Percentiles rank a stretch among this genome's conserved stretches.
Conservation (phyloP, 2,329 filamentous ascomycete species). For the Thelonectria discophora region DNA sequence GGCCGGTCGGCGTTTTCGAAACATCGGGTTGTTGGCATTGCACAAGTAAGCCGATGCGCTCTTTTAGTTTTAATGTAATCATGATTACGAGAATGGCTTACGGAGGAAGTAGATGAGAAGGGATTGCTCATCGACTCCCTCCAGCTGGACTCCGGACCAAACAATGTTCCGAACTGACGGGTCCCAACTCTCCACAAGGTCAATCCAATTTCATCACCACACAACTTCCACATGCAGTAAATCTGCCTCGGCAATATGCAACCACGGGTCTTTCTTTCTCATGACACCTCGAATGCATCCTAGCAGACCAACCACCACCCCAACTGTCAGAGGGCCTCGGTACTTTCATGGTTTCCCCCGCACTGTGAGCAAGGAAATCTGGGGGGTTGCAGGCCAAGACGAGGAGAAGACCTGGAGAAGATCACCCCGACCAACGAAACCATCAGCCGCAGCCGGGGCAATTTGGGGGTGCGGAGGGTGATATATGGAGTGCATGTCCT, state of each 20-base stretch:
- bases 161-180: slow-evolving; percentile 3
- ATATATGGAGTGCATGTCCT: background rate
- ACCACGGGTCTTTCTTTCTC: slow-evolving; percentile 9
- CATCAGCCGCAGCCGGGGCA: slow-evolving; percentile 31
- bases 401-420: slow-evolving; percentile 1
- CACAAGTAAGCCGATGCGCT: background rate
- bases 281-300: background rate
- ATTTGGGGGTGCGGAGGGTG: background rate
- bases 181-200: background rate
- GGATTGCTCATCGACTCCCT: no score
- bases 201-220: background rate
- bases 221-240: slow-evolving; percentile 4
- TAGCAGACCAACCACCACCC: no score
- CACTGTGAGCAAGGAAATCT: slow-evolving; percentile 21
- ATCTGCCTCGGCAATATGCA: slow-evolving; percentile 34
- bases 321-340: slow-evolving; percentile 33
- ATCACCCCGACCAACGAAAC: slow-evolving; percentile 16
- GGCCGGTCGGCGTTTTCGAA: slow-evolving; percentile 25
- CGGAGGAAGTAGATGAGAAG: no score
- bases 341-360: slow-evolving; percentile 29
- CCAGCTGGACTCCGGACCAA: slow-evolving; percentile 6
- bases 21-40: slow-evolving; percentile 1
- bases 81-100: background rate
- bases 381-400: slow-evolving; percentile 6
- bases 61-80: background rate